Conservation (phyloP, 257 asterid genomes). For the Ehretia macrophylla region DNA sequence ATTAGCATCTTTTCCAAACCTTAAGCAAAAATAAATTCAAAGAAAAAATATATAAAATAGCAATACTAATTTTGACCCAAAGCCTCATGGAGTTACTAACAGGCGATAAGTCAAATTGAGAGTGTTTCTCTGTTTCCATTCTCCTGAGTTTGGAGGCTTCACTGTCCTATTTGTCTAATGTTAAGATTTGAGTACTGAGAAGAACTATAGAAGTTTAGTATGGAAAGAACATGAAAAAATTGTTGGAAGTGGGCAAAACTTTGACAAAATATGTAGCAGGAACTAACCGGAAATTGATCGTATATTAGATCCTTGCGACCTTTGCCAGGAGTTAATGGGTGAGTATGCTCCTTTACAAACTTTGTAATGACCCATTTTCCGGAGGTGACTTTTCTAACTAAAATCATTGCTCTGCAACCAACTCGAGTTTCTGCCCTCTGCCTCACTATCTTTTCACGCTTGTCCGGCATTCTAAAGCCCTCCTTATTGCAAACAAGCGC, state of each 20-base stretch:
- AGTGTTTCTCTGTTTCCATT: too few relatives aligned
- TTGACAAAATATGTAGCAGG: background rate
- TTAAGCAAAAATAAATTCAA: background rate
- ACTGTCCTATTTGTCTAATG: background rate
- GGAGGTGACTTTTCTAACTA: slow-evolving; percentile 75
- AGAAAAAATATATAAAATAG: background rate
- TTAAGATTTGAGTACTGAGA: too few relatives aligned
- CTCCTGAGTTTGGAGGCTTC: too few relatives aligned
- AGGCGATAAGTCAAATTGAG: too few relatives aligned
- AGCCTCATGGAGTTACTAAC: too few relatives aligned
- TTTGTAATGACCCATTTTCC: slow-evolving; percentile 91
- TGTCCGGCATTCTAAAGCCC: slow-evolving; percentile 92
- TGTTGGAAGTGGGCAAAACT: background rate
- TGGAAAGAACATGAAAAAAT: background rate
- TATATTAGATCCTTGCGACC: slow-evolving; percentile 79
- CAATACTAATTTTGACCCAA: background rate
- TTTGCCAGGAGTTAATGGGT: slow-evolving; percentile 82
- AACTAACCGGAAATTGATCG: slow-evolving; percentile 79
- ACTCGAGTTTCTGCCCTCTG: slow-evolving; percentile 97
- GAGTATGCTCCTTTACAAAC: slow-evolving; percentile 86
- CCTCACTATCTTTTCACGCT: slow-evolving; percentile 83
- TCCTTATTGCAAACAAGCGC: slow-evolving; percentile 98
- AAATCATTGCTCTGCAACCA: slow-evolving; percentile 96
- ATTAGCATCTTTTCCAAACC: too few relatives aligned
- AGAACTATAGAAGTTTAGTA: too few relatives aligned